Percentiles rank a stretch among this genome's conserved stretches.
These are phyloP conservation scores for Larix kaempferi DNA, from an alignment of 75 land plant species.

Conservation along the genomic window DNA sequence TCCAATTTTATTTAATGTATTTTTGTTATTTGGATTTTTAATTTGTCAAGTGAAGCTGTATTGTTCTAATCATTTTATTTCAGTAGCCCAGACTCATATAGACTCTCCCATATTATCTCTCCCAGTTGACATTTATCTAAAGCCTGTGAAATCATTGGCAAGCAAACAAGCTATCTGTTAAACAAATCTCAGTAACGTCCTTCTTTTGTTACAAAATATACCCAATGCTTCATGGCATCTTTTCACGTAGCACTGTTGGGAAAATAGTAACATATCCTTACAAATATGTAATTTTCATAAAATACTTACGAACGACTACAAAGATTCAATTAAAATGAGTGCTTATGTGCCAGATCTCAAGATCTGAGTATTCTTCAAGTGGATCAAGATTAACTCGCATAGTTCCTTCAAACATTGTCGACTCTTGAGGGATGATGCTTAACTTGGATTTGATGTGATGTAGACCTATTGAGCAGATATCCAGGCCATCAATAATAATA, in stretches of 20 bases:
- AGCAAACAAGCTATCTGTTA: not conserved
- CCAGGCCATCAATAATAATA: conserved; percentile 73
- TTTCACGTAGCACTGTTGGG: too few relatives aligned
- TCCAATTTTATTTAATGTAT: too few relatives aligned
- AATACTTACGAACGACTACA: too few relatives aligned
- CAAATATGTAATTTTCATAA: too few relatives aligned
- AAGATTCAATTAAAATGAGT: too few relatives aligned
- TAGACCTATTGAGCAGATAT: conserved; percentile 71
- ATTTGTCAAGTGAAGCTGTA: too few relatives aligned
- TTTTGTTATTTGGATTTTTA: too few relatives aligned
- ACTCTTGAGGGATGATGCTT: conserved; percentile 94
- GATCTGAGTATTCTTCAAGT: conserved; percentile 56
- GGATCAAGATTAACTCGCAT: conserved; percentile 84
- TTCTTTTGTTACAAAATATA: not conserved
- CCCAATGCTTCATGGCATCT: too few relatives aligned
- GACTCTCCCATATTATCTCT: conserved; percentile 7
- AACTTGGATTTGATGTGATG: conserved; percentile 78
- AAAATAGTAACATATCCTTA: too few relatives aligned
- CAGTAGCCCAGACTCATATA: too few relatives aligned
- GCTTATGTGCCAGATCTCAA: conserved; percentile 76
- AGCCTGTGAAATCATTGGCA: conserved; percentile 33
- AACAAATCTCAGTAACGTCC: not conserved
- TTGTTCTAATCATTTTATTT: too few relatives aligned
- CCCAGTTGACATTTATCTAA: conserved; percentile 28
- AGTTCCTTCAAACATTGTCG: conserved; percentile 88